These are phyloP conservation scores for Anisogramma anomala DNA, from an alignment of 2,329 filamentous ascomycete genomes.

Conservation along the genomic window DNA sequence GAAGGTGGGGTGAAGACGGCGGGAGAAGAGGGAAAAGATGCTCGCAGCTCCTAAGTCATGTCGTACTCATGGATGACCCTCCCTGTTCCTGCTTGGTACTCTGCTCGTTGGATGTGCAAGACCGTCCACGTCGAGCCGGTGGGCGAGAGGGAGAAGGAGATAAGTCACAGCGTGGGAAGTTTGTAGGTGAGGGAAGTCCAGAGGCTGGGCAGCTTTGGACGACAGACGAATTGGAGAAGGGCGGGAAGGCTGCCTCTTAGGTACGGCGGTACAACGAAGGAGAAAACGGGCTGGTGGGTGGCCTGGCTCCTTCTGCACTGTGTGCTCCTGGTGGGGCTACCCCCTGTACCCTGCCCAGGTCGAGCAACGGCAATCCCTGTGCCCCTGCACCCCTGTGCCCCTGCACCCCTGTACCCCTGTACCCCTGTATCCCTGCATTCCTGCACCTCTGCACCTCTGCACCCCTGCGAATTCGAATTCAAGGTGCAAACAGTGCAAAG, in stretches of 20 bases:
- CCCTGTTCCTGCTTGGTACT: too few species aligned
- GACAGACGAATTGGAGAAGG: slow-evolving; percentile 5
- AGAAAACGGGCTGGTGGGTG: background rate
- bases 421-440: background rate
- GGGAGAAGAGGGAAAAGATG: too few species aligned
- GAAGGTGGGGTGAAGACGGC: too few species aligned
- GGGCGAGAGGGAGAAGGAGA: too few species aligned
- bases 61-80: background rate
- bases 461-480: background rate
- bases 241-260: slow-evolving; percentile 1
- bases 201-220: background rate
- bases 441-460: background rate
- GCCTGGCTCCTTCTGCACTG: background rate
- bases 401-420: background rate
- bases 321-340: background rate
- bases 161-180: too few species aligned
- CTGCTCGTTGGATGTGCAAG: too few species aligned
- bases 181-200: background rate
- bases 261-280: background rate
- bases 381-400: background rate
- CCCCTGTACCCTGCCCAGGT: background rate
- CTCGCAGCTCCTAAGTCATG: background rate
- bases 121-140: too few species aligned
- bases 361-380: too few species aligned
- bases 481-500: too few species aligned